These are phyloP conservation scores for Hortaea werneckii DNA, from an alignment of 2,329 filamentous ascomycete genomes.

Conservation along the genomic window DNA sequence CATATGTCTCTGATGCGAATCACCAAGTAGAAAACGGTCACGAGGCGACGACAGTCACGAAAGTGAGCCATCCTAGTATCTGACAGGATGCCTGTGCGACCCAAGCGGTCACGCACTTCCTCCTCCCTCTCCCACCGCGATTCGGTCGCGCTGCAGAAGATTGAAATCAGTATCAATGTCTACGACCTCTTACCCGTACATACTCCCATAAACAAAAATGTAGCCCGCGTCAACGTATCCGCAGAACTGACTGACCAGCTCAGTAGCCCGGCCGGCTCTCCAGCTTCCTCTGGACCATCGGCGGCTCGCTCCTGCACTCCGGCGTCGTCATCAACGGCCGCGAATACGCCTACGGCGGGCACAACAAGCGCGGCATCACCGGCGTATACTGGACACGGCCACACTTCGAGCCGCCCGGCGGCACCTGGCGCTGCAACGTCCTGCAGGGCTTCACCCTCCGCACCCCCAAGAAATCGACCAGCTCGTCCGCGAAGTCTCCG, in stretches of 20 bases:
- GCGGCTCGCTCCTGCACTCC: conserved; percentile 68
- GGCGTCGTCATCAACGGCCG: conserved; percentile 70
- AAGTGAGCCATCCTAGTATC: too few species aligned
- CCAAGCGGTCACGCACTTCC: conserved; percentile 6
- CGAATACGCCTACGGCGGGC: conserved; percentile 80
- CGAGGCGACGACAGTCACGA: too few species aligned
- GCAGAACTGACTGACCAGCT: conserved; percentile 8
- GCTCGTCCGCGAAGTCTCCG: conserved; percentile 58
- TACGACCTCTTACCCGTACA: conserved; percentile 28
- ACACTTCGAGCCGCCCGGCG: conserved; percentile 61
- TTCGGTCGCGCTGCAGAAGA: conserved; percentile 13
- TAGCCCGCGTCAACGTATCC: neutral
- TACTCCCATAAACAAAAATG: neutral
- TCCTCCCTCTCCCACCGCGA: neutral
- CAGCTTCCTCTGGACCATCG: conserved; percentile 67
- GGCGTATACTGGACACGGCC: conserved; percentile 76
- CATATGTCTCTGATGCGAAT: too few species aligned
- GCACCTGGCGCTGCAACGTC: conserved; percentile 64
- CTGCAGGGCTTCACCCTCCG: conserved; percentile 68
- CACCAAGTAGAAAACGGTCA: too few species aligned
- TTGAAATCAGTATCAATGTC: conserved; percentile 27
- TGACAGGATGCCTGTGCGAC: neutral
- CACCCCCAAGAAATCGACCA: conserved; percentile 58
- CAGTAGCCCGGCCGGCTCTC: conserved; percentile 60
- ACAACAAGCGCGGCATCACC: conserved; percentile 58